Base-by-base conservation (phyloP, 495 filamentous ascomycete genomes). In the Cercophora samala region DNA sequence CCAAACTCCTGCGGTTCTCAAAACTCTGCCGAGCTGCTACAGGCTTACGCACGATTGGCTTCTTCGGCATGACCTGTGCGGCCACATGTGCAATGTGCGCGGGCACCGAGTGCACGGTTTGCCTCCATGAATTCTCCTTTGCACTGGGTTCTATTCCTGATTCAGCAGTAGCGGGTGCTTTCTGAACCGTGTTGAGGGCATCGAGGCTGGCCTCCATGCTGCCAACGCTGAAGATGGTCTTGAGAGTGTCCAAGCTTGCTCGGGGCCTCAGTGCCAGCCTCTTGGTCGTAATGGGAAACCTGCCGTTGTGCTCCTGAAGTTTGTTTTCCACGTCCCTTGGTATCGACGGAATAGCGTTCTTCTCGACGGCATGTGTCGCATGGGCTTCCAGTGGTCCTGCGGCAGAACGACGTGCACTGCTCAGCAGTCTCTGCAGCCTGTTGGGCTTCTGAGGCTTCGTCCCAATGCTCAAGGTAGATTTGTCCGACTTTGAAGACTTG, bases 181-280 rank as follows among this genome's bases (percentile, higher is more conserved):
- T 18, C 11, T 71, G 51, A n/a, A 67, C 32, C 5, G 67, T 23
- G 18, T 73, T 70, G 8, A 72, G 66, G 21, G 74, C 68, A 22
- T 79, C 75, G 29, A 73, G 69, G 46, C 61, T 70, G 0, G 69
- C 60, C 62, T 78, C 78, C 25, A 74, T 54, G 58, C 76, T 78
- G 46, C 74, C 76, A 32, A 79, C 76, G 66, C 76, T 78, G 53
- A 82, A 76, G 37, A 81, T 82, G 32, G 77, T 80, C 60, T 73
- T 79, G 4, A 80, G 66, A 9, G 79, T 79, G 46, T 82, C 79
- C 64, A 76, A 69, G 61, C 77, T 80, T 5, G 74, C 64, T 5
- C 74, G 73, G 3, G 74, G 70, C 60, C 67, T 76, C 53, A 78
- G 61, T 18, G 72, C 72, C n/a, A 79, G 66, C 62, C 68, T 71